These are phyloP conservation scores for Torrubiellomyces zombiae DNA, from an alignment of 2,329 filamentous ascomycete species.

Conservation along the genomic window DNA sequence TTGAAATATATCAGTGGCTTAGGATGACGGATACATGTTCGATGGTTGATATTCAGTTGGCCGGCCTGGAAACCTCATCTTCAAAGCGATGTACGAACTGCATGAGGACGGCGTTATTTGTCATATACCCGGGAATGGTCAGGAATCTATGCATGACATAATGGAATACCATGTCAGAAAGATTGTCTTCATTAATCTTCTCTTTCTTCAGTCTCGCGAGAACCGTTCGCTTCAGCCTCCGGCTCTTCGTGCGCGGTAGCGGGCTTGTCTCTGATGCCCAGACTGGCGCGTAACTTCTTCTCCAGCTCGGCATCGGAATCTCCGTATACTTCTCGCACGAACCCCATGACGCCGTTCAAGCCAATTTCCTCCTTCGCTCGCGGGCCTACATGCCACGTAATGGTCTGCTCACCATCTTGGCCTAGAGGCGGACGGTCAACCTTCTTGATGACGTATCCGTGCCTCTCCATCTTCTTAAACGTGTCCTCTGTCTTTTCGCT, in stretches of 20 bases:
- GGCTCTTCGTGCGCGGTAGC: slow-evolving; percentile 10
- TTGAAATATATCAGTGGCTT: slow-evolving; percentile 12
- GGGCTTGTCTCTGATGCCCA: slow-evolving; percentile 30
- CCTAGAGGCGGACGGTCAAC: slow-evolving; percentile 41
- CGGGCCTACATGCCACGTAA: slow-evolving; percentile 73
- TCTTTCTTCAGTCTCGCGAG: slow-evolving; percentile 3
- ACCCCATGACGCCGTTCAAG: slow-evolving; percentile 52
- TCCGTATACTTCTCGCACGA: slow-evolving; percentile 48
- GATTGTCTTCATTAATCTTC: background rate
- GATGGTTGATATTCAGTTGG: too few relatives aligned
- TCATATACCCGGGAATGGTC: too few relatives aligned
- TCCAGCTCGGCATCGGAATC: slow-evolving; percentile 37
- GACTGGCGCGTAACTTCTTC: slow-evolving; percentile 41
- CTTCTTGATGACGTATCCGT: slow-evolving; percentile 67
- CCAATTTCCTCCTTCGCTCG: slow-evolving; percentile 76
- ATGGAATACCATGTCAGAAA: too few relatives aligned
- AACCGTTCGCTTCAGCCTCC: slow-evolving; percentile 4
- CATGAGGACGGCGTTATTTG: too few relatives aligned
- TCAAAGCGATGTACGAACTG: too few relatives aligned
- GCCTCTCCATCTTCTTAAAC: slow-evolving; percentile 57
- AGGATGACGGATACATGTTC: too few relatives aligned
- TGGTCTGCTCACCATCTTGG: slow-evolving; percentile 51
- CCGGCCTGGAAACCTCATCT: too few relatives aligned
- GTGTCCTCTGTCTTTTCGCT: slow-evolving; percentile 60
- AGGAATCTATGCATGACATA: too few relatives aligned